Evolutionary conservation across 345 rosid genomes (phyloP), one percentile per base, ranked within the genome.

Genomic region (Cardamine chenopodiifolia): DNA sequence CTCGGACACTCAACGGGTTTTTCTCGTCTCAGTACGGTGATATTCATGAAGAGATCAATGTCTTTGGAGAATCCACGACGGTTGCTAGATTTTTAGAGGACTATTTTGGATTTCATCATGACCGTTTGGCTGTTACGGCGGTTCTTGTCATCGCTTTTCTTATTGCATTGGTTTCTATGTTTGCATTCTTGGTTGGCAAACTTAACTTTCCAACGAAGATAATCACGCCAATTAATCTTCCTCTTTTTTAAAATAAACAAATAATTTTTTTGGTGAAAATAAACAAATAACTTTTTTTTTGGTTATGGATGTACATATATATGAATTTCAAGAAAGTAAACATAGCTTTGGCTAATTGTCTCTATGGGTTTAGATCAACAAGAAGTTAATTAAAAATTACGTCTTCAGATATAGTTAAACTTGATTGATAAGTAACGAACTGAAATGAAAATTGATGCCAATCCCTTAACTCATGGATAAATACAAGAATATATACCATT

Each of bases 1-100:
- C 96, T 8, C 91, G 98, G 98, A 71, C 83, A 12, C 68, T 94
- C 28, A 88, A 89, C 7, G 87, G 83, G 2, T 50, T 90, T 83
- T 68, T 91, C 7, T 73, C 86, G 39, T 83, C 98, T 7, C 97
- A 94, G 17, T 94, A 84, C n/a, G 97, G 93, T 8, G 93, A 91
- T 74, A 66, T 78, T 9, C 56, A 84, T 37, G 73, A 77, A 70
- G 26, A 83, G 35, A 80, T 91, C 45, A 32, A 5, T 44, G 88
- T 85, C 0, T 88, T 88, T 29, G 90, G 86, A 8, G 67, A 89
- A 78, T 71, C 73, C 5, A 81, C 67, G 66, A 73, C 82, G 1
- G 73, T 88, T 29, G 53, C 85, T 13, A 62, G 49, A 15, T 88
- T 89, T 66, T 58, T 94, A 19, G 49, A 78, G 22, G 87, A 86